Percentiles rank a stretch among this genome's conserved stretches.
phyloP scores from a whole-genome alignment of 352 stramenopile genomes.

The Globisporangium canariense region DNA sequence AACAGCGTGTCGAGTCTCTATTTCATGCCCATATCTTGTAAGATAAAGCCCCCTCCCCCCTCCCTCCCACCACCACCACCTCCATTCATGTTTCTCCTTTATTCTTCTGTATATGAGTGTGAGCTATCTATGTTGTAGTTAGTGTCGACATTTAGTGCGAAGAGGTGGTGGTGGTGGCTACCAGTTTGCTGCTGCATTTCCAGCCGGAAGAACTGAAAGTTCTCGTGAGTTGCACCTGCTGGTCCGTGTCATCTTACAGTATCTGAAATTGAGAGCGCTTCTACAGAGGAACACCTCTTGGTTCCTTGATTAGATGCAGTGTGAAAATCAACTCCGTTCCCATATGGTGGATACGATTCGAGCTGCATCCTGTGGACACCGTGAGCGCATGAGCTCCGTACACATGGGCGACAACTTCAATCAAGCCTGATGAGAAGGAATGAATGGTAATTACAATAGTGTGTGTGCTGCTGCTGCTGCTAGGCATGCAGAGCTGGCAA shows the following conservation, averaged over 20 bases:
- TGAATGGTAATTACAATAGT: neutral
- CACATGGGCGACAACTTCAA: neutral
- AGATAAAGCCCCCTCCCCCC: conserved; percentile 24
- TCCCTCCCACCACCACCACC: neutral
- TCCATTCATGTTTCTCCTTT: conserved; percentile 14
- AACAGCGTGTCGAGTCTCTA: conserved; percentile 16
- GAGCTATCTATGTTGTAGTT: conserved; percentile 12
- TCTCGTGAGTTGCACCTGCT: neutral
- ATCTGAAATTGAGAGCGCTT: neutral
- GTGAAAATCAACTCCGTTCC: neutral
- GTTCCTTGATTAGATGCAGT: neutral
- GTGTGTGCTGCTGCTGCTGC: neutral
- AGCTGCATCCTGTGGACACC: conserved; percentile 3
- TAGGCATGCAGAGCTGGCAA: neutral
- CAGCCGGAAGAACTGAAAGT: conserved; percentile 6
- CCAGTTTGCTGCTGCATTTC: neutral
- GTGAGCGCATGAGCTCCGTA: neutral
- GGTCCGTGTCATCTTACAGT: neutral
- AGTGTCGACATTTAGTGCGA: neutral
- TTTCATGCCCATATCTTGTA: conserved; percentile 32
- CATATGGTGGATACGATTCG: conserved; percentile 8
- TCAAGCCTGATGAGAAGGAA: neutral
- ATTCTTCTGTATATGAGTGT: conserved; percentile 13
- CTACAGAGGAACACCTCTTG: neutral
- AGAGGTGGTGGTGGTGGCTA: neutral